A percentile compares a stretch with the other conserved stretches of the same genome.
Evolutionary conservation across 2,329 filamentous ascomycete species (phyloP).

Genomic region (Alternaria infectoria): DNA sequence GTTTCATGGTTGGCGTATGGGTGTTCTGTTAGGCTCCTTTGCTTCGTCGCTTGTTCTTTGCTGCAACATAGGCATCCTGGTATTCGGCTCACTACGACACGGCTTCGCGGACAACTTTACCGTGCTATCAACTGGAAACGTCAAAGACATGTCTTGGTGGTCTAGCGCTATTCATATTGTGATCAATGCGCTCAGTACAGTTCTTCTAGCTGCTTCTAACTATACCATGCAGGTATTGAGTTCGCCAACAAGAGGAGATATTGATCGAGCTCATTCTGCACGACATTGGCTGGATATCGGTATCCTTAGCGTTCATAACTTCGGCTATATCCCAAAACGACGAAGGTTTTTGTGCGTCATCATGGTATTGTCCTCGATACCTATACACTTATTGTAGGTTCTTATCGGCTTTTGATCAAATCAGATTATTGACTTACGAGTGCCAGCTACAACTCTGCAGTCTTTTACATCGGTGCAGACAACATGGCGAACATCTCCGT

Average conservation of each 20-base stretch:
- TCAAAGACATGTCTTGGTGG: not conserved
- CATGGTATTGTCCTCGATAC: slow-evolving; percentile 39
- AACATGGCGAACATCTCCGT: not conserved
- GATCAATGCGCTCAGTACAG: slow-evolving; percentile 55
- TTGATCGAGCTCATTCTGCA: slow-evolving; percentile 29
- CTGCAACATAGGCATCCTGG: not conserved
- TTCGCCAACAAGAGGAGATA: slow-evolving; percentile 30
- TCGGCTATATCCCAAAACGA: slow-evolving; percentile 16
- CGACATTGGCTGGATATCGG: slow-evolving; percentile 52
- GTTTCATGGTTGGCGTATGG: not conserved
- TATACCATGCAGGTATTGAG: slow-evolving; percentile 37
- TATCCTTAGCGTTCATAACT: slow-evolving; percentile 51
- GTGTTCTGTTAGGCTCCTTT: not conserved
- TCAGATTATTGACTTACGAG: not conserved
- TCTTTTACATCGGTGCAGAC: not conserved
- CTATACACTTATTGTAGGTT: slow-evolving; percentile 48
- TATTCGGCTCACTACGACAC: not conserved
- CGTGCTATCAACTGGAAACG: not conserved
- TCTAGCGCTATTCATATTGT: slow-evolving; percentile 49
- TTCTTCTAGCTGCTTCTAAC: slow-evolving; percentile 28
- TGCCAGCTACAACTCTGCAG: not conserved
- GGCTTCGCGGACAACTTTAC: not conserved
- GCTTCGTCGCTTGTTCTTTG: not conserved
- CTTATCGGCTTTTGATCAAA: slow-evolving; percentile 19
- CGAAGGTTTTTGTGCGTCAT: slow-evolving; percentile 11